Base-by-base conservation (phyloP, 345 rosid genomes). In the Eucalyptus sp. region DNA sequence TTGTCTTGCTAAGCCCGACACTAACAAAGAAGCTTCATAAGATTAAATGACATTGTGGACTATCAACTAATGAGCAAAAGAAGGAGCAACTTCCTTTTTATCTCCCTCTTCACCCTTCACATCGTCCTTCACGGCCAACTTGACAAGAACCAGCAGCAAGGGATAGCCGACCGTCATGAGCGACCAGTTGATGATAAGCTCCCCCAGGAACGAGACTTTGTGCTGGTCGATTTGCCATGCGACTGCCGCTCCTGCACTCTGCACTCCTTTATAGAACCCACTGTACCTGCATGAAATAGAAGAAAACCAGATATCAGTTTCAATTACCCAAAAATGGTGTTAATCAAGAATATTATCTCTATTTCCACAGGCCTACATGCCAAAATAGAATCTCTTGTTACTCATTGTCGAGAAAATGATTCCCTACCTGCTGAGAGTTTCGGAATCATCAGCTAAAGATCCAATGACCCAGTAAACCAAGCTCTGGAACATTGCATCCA, bases 391-490 rank as follows among this genome's bases (percentile, higher is more conserved):
- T 76, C 83, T 76, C 83, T 41, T 52, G 10, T 52, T 37, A 37
- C 13, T 10, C 27, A 76, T 76, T 18, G 83, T 20, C 2, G 48
- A 6, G 27, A 20, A 76, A 20, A 2, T 41, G 14, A 22, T 37
- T 1, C 56, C 49, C 33, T 85, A 94, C 96, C 96, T 96, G 96
- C 98, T 97, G 52, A 97, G 96, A 50, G 95, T 96, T 92, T 93
- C 95, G 5, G 99, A 96, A 89, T 96, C 99, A 89, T 97, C 92
- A 2, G 99, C 99, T 83, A 97, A 90, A 20, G 99, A 95, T 16
- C 99, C 99, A n/a, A 97, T 97, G 83, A 96, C 89, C 98, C 99
- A 97, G 87, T 97, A 96, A 37, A 97, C 99, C 97, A 93, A 87
- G 86, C 96, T 96, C 89, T 97, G 98, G 89, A 95, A 97, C 99